Percentiles rank a stretch among this genome's conserved stretches.
These are phyloP conservation scores for Globisporangium yorkense DNA, from an alignment of 352 stramenopile species.

Conservation along the genomic window DNA sequence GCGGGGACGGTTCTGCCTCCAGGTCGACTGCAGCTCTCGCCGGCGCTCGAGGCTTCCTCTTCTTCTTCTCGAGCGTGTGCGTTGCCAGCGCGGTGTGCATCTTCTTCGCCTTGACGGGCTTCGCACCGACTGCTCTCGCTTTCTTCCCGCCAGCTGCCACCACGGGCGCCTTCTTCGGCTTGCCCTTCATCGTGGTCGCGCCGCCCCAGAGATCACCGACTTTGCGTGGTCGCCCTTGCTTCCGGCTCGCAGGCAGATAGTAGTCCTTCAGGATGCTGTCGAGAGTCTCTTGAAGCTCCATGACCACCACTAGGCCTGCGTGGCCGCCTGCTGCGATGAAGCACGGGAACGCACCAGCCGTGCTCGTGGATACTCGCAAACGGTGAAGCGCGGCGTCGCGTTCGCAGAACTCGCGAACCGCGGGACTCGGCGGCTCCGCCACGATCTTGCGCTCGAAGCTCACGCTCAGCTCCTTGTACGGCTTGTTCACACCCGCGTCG, in stretches of 20 bases:
- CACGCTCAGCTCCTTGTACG: conserved; percentile 50
- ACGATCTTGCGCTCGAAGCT: conserved; percentile 46
- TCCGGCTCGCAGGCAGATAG: conserved; percentile 44
- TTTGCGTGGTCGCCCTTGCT: conserved; percentile 34
- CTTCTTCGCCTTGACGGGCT: conserved; percentile 26
- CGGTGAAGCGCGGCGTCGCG: conserved; percentile 74
- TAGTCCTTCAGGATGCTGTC: conserved; percentile 48
- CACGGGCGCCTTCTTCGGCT: conserved; percentile 20
- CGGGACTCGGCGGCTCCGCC: conserved; percentile 31
- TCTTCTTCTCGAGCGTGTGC: conserved; percentile 18
- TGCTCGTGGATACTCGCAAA: conserved; percentile 42
- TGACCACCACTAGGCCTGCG: conserved; percentile 63
- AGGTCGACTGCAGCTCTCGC: neutral
- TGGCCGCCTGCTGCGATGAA: conserved; percentile 64
- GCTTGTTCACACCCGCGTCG: conserved; percentile 38
- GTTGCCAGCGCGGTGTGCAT: conserved; percentile 29
- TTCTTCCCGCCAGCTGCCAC: conserved; percentile 12
- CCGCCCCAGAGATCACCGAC: conserved; percentile 1
- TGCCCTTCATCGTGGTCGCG: neutral
- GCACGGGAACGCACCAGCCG: conserved; percentile 38
- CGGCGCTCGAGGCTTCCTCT: neutral
- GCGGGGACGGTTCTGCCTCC: neutral
- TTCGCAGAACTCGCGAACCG: conserved; percentile 63
- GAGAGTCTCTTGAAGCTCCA: conserved; percentile 58
- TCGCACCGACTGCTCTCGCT: conserved; percentile 13